Percentiles rank a stretch among this genome's conserved stretches.
Conservation (phyloP, 257 asterid species). For the Jaltomata sinuosa region DNA sequence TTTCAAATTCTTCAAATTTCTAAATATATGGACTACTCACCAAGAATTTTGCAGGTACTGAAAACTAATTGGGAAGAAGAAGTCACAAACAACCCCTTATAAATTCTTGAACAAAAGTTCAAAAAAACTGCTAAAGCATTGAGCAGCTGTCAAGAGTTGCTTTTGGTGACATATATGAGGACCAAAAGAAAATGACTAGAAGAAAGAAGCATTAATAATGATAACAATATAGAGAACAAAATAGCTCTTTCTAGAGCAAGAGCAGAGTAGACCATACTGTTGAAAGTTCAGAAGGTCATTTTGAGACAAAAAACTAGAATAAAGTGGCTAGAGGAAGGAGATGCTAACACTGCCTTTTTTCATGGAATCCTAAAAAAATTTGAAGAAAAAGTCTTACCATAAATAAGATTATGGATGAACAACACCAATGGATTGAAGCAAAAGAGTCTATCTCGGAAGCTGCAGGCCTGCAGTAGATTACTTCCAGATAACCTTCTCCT, state of each 20-base stretch:
- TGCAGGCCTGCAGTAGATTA: neutral
- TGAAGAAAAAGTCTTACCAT: neutral
- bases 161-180: neutral
- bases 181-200: neutral
- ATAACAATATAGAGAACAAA: neutral
- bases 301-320: neutral
- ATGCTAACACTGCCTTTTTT: neutral
- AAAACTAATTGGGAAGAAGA: neutral
- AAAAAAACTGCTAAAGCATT: neutral
- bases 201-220: neutral
- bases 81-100: neutral
- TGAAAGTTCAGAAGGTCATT: neutral
- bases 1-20: no score
- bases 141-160: neutral
- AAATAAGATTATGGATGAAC: neutral
- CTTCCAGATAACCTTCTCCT: neutral
- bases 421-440: neutral
- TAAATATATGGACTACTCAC: neutral
- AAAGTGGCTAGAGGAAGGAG: neutral
- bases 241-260: neutral
- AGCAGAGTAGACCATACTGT: neutral
- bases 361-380: neutral
- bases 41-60: neutral
- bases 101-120: neutral
- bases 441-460: neutral